Base-by-base conservation (phyloP, 129 eudicot genomes). In the Flaveria bidentis region DNA sequence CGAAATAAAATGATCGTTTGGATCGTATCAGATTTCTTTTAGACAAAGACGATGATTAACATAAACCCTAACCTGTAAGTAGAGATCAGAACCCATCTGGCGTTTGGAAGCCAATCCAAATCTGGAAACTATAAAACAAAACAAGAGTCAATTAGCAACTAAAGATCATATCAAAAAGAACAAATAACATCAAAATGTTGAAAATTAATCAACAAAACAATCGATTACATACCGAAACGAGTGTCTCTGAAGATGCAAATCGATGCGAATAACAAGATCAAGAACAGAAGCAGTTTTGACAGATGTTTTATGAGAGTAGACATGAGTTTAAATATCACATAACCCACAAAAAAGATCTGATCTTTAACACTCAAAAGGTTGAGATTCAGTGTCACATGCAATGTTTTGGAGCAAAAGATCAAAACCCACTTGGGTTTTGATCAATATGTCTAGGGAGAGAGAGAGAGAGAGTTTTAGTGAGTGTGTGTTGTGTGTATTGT, bases 1-100 rank as follows among this genome's bases (percentile, higher is more conserved):
- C 23, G 33, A 57, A 57, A 20, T 22, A 22, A 22, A 57, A 57
- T 6, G 30, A 56, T 26, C 17, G 26, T 18, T 56, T 20, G 28
- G 30, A 56, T 49, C 49, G 17, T 12, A 49, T 12, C 16, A 14
- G 20, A 1, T 5, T 39, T 25, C 1, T 52, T 52, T 57, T 52
- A 23, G 2, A 23, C 9, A 16, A 47, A 45, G 78, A 64, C 30
- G 15, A 23, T 44, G 62, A 20, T 10, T 25, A 63, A 74, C 56
- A 71, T 52, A 67, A 77, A 68, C 44, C 46, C 81, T 53, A 64
- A 72, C 77, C 80, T 74, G 80, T 42, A 74, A 56, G 53, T 81
- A 20, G 66, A 58, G 80, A 75, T 66, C 71, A 74, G 76, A 55
- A 56, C 55, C 71, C 61, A 57, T 23, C 64, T 74, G 80, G 30